phyloP scores from a whole-genome alignment of 176 grass and related monocot species.

The Elaeis guineensis region DNA sequence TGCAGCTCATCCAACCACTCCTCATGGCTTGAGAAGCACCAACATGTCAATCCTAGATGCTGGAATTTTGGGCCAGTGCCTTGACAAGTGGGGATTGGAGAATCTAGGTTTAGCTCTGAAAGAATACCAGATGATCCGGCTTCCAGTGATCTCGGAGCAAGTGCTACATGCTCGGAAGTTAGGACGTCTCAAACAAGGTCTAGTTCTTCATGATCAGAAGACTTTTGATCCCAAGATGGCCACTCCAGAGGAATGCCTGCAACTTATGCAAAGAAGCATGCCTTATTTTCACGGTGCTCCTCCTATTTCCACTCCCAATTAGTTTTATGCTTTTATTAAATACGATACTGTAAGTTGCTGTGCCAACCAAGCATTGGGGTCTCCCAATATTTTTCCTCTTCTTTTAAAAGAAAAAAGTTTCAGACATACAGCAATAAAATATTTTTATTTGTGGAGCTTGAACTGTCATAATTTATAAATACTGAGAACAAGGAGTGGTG shows the following conservation, averaged over 20 bases:
- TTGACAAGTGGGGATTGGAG: conserved; percentile 27
- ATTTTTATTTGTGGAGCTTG: too few relatives aligned
- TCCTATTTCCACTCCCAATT: background rate
- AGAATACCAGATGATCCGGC: conserved; percentile 46
- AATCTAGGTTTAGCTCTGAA: conserved; percentile 18
- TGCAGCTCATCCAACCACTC: conserved; percentile 85
- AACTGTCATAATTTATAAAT: too few relatives aligned
- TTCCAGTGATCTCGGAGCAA: conserved; percentile 52
- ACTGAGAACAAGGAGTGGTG: too few relatives aligned
- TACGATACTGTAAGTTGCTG: too few relatives aligned
- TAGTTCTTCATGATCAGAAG: conserved; percentile 19
- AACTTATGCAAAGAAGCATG: conserved; percentile 55
- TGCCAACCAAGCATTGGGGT: too few relatives aligned
- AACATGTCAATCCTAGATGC: conserved; percentile 87
- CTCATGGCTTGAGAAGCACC: conserved; percentile 74
- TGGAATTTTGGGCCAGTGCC: conserved; percentile 39
- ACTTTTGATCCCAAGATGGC: conserved; percentile 19
- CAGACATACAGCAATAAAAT: too few relatives aligned
- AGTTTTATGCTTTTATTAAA: too few relatives aligned
- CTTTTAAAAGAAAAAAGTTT: too few relatives aligned
- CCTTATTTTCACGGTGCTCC: conserved; percentile 50
- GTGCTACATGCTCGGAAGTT: conserved; percentile 60
- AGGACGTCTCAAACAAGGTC: conserved; percentile 67
- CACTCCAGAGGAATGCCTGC: conserved; percentile 7
- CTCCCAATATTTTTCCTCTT: too few relatives aligned